These are phyloP conservation scores for Penicillium turbatum DNA, from an alignment of 495 filamentous ascomycete genomes.

Conservation along the genomic window DNA sequence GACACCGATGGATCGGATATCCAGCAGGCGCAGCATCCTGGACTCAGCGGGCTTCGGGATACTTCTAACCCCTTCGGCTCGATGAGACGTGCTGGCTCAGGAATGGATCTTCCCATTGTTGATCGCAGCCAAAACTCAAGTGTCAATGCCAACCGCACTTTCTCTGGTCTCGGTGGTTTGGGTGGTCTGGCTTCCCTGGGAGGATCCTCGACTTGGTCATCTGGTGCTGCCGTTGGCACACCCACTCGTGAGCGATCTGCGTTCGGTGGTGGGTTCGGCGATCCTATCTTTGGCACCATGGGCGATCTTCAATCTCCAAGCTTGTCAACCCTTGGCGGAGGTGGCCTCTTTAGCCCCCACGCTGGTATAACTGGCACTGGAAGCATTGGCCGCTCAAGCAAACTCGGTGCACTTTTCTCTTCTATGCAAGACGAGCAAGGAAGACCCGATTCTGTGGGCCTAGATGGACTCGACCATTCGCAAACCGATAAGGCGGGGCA, in stretches of 20 bases:
- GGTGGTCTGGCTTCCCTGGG: conserved; percentile 57
- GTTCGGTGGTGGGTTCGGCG: conserved; percentile 64
- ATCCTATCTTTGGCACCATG: conserved; percentile 64
- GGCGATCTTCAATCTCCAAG: conserved; percentile 74
- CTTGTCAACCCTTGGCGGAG: conserved; percentile 56
- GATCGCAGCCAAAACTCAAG: conserved; percentile 91
- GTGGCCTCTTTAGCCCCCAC: conserved; percentile 50
- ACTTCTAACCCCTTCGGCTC: conserved; percentile 47
- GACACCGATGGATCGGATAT: conserved; percentile 58
- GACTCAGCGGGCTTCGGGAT: conserved; percentile 51
- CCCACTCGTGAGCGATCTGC: conserved; percentile 70
- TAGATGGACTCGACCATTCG: conserved; percentile 35
- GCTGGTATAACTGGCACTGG: conserved; percentile 43
- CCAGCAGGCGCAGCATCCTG: conserved; percentile 52
- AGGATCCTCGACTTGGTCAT: conserved; percentile 59
- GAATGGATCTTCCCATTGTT: conserved; percentile 61
- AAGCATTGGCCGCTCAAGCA: conserved; percentile 68
- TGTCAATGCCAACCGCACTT: conserved; percentile 64
- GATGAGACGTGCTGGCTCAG: conserved; percentile 45
- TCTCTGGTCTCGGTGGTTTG: conserved; percentile 60
- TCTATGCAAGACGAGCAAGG: conserved; percentile 72
- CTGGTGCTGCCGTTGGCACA: conserved; percentile 57
- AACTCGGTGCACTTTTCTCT: conserved; percentile 83
- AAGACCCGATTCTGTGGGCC: conserved; percentile 49
- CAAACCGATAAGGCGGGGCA: conserved; percentile 28